phyloP scores from a whole-genome alignment of 1,284 basidiomycete genomes.

The Coniferiporia weirii region DNA sequence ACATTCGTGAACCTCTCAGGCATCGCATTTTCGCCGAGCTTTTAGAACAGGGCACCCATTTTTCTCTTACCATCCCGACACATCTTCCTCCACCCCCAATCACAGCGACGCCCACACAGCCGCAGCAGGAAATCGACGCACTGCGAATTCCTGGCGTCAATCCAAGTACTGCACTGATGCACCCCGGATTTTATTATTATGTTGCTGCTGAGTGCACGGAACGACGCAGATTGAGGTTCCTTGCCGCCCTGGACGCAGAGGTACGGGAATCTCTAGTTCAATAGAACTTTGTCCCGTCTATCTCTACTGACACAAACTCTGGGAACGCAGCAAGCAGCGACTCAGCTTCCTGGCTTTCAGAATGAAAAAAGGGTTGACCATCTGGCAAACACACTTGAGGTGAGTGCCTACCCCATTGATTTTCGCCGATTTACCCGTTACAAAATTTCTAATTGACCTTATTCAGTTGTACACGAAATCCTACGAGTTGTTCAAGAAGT shows the following conservation, averaged over 20 bases:
- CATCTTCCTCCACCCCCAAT: slow-evolving; percentile 38
- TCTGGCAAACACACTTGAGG: slow-evolving; percentile 75
- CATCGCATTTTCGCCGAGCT: slow-evolving; percentile 86
- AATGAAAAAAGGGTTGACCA: slow-evolving; percentile 93
- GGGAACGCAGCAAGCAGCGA: background rate
- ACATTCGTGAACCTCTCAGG: slow-evolving; percentile 33
- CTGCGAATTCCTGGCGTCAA: slow-evolving; percentile 58
- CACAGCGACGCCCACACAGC: slow-evolving; percentile 26
- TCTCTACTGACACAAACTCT: background rate
- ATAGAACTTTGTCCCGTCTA: background rate
- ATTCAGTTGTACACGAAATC: slow-evolving; percentile 83
- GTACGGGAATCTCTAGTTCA: slow-evolving; percentile 30
- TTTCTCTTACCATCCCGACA: slow-evolving; percentile 61
- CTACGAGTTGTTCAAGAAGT: slow-evolving; percentile 84
- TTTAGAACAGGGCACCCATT: slow-evolving; percentile 72
- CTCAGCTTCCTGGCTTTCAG: slow-evolving; percentile 54
- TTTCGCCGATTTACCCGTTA: background rate
- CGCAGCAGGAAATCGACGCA: slow-evolving; percentile 42
- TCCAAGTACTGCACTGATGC: slow-evolving; percentile 71
- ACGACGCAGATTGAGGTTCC: slow-evolving; percentile 61
- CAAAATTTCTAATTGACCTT: slow-evolving; percentile 2
- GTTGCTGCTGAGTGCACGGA: slow-evolving; percentile 82
- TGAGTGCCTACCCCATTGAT: slow-evolving; percentile 28
- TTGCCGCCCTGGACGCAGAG: slow-evolving; percentile 55
- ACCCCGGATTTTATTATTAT: slow-evolving; percentile 89